Percentiles rank a stretch among this genome's conserved stretches.
Conservation (phyloP, 2,329 filamentous ascomycete species). For the Chaetomiaceae sp. region DNA sequence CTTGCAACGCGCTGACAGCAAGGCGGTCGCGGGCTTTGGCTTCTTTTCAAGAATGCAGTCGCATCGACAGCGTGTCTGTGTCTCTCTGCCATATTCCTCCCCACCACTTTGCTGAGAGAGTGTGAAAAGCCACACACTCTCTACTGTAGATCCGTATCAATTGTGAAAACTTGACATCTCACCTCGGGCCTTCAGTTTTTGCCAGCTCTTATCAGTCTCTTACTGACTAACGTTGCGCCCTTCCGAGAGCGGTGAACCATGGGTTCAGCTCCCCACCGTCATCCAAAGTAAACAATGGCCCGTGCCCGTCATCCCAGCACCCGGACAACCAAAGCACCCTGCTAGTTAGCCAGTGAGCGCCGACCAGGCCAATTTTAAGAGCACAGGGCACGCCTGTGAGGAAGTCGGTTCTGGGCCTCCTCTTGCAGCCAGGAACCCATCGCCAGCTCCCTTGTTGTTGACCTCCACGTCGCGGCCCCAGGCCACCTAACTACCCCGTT, state of each 20-base stretch:
- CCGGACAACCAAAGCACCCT: slow-evolving; percentile 23
- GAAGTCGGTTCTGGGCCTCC: background rate
- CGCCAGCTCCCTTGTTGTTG: background rate
- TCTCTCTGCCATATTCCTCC: background rate
- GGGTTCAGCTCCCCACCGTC: slow-evolving; percentile 9
- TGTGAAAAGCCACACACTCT: background rate
- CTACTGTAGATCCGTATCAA: background rate
- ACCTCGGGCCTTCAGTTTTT: slow-evolving; percentile 2
- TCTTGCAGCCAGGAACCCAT: slow-evolving; percentile 12
- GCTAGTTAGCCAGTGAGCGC: too few relatives aligned
- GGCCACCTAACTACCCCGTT: too few relatives aligned
- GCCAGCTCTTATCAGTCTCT: background rate
- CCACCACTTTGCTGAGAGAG: too few relatives aligned
- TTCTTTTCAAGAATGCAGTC: background rate
- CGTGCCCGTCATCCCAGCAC: slow-evolving; percentile 24
- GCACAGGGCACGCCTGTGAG: background rate
- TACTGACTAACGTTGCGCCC: too few relatives aligned
- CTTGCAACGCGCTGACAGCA: slow-evolving; percentile 7
- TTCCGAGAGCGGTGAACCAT: background rate
- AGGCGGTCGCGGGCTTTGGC: background rate
- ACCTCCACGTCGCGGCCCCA: background rate
- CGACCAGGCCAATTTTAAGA: background rate
- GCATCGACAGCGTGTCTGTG: slow-evolving; percentile 1
- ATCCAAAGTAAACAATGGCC: slow-evolving; percentile 29
- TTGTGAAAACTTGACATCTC: background rate